Evolutionary conservation across 371 early-diverging fungal species (phyloP), one percentile per base, ranked within the genome.

Genomic region (Syncephalastrum monosporum): DNA sequence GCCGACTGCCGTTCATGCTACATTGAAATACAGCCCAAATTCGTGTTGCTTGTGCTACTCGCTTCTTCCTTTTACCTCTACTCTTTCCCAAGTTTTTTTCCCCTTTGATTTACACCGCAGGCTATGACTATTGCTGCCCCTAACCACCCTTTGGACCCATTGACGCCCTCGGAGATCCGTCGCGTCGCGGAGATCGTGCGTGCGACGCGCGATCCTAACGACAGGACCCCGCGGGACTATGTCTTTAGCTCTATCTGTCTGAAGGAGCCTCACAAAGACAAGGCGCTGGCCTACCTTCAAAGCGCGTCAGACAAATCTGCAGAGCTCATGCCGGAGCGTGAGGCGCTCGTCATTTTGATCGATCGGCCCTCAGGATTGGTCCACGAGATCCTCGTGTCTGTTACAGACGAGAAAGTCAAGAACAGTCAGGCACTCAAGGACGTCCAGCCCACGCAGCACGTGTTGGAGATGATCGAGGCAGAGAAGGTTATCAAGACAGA

Each of bases 241-340:
- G 56, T 72, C 29, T 72, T 77, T 53, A 74, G 64, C 33, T 71
- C 74, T 16, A 71, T 77, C 10, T 63, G 65, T 7, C 64, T 74
- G 14, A 65, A 69, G 55, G 77, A 77, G 41, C 77, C 77, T n/a
- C 53, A 60, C 13, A 77, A 77, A 47, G 60, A 63, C 3, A 24
- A 59, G 13, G 64, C 74, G 68, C 51, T 77, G 48, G 58, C 68
- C 24, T 76, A 59, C 52, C 66, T 76, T 17, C 68, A 50, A 4
- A 53, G 60, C 7, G 55, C 19, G 1, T 61, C 67, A 7, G 63
- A 59, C 27, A 47, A 68, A 0, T 51, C 56, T 3, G 38, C 50
- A 1, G 50, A 69, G 54, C 61, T 61, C 3, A 54, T 64, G 4
- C 49, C 76, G 50, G 71, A 69, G 41, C 68, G 74, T 46, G 69